These are phyloP conservation scores for Tolypocladium guangdongense DNA, from an alignment of 2,329 filamentous ascomycete genomes.

Conservation along the genomic window DNA sequence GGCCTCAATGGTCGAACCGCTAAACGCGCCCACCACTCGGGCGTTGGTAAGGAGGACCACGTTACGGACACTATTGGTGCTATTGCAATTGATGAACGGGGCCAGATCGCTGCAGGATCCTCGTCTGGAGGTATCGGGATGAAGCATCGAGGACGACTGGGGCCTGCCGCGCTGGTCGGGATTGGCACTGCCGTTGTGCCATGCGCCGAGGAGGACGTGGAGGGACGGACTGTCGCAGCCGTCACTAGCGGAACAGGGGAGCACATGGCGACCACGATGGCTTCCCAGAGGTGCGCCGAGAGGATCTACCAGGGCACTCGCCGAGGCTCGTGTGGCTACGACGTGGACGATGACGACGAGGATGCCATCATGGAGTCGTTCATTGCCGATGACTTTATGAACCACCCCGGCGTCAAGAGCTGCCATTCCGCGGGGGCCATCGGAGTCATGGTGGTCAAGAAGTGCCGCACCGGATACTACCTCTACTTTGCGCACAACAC, in stretches of 20 bases:
- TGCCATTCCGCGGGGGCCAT: constrained; percentile 81
- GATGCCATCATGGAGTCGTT: constrained; percentile 63
- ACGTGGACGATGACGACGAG: constrained; percentile 63
- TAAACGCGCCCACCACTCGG: constrained; percentile 10
- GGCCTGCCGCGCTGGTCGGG: constrained; percentile 85
- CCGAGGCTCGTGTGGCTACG: constrained; percentile 47
- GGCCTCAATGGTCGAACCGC: constrained; percentile 1
- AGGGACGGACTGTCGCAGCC: constrained; percentile 61
- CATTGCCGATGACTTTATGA: constrained; percentile 84
- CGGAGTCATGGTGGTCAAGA: constrained; percentile 84
- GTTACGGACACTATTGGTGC: constrained; percentile 93
- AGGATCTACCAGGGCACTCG: constrained; percentile 64
- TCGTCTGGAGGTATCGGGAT: constrained; percentile 97
- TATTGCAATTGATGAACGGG: constrained; percentile 78
- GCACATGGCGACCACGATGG: constrained; percentile 94
- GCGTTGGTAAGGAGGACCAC: constrained; percentile 38
- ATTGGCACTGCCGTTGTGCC: constrained; percentile 88
- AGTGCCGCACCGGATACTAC: constrained; percentile 61
- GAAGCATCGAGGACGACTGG: constrained; percentile 88
- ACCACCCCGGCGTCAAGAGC: constrained; percentile 71
- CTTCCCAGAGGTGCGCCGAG: constrained; percentile 76
- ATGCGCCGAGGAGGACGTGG: constrained; percentile 55
- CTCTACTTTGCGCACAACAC: constrained; percentile 96
- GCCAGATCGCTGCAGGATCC: constrained; percentile 85
- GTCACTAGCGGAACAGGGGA: constrained; percentile 94